Conservation (phyloP, 176 grass and related monocot species). For the Themeda triandra region DNA sequence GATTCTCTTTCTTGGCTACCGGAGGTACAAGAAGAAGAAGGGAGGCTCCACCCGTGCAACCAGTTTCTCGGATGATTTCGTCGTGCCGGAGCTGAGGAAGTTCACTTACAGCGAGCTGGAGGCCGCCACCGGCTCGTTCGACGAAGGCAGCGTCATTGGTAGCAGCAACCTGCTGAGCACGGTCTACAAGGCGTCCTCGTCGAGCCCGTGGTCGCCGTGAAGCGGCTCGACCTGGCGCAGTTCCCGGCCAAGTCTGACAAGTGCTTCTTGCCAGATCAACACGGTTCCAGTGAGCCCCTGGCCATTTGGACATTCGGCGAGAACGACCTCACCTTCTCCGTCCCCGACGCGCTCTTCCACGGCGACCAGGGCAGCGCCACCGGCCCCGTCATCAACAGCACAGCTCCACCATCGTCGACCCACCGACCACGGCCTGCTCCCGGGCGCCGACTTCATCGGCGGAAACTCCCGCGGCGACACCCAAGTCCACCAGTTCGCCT, state of each 20-base stretch:
- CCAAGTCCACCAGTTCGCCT: too few species aligned
- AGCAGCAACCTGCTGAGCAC: conserved; percentile 79
- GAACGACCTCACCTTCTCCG: too few species aligned
- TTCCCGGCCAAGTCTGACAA: conserved; percentile 83
- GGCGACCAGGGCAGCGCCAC: too few species aligned
- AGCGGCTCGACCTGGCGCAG: conserved; percentile 78
- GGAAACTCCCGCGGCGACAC: too few species aligned
- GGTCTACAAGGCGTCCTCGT: conserved; percentile 65
- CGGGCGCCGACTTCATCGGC: too few species aligned
- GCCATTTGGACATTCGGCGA: too few species aligned
- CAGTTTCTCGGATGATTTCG: conserved; percentile 10
- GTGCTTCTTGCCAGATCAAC: too few species aligned
- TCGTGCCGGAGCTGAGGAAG: conserved; percentile 66
- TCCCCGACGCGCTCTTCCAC: too few species aligned
- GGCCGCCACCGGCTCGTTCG: conserved; percentile 56
- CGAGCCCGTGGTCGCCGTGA: conserved; percentile 52
- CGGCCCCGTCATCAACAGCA: too few species aligned
- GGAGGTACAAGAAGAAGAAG: conserved; percentile 37
- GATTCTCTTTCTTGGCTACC: conserved; percentile 13
- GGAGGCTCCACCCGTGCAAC: background rate
- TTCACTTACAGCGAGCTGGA: conserved; percentile 60
- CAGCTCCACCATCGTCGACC: too few species aligned
- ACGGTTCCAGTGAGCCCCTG: too few species aligned
- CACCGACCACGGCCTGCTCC: too few species aligned
- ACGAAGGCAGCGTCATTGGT: conserved; percentile 62